These are phyloP conservation scores for Tranzscheliella williamsii DNA, from an alignment of 1,284 basidiomycete species.

Conservation along the genomic window DNA sequence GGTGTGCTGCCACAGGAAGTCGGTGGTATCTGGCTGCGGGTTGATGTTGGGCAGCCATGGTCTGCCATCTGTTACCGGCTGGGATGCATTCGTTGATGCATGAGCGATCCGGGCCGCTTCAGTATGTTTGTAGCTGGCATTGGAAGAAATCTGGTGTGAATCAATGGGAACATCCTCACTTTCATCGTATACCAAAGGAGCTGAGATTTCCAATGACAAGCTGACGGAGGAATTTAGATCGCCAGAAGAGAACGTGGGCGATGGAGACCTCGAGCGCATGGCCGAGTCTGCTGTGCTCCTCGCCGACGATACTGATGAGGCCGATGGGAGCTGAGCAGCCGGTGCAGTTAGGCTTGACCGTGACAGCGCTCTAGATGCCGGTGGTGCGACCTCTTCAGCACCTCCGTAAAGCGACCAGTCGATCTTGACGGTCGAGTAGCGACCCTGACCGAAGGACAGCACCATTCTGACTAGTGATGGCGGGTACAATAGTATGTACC, in stretches of 20 bases:
- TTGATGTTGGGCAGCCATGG: slow-evolving; percentile 57
- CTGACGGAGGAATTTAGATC: slow-evolving; percentile 8
- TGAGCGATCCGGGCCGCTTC: no score
- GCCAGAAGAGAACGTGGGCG: slow-evolving; percentile 11
- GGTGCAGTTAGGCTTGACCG: neutral
- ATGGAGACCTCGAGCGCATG: slow-evolving; percentile 9
- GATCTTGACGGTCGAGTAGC: slow-evolving; percentile 46
- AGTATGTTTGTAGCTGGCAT: neutral
- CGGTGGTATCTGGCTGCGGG: slow-evolving; percentile 45
- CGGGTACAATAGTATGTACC: no score
- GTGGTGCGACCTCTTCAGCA: slow-evolving; percentile 35
- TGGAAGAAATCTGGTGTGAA: neutral
- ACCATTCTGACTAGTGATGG: no score
- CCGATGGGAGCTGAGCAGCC: neutral
- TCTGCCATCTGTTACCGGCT: slow-evolving; percentile 9
- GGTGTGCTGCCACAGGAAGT: slow-evolving; percentile 85
- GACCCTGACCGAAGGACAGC: no score
- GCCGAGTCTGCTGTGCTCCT: neutral
- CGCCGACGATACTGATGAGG: neutral
- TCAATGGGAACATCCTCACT: slow-evolving; percentile 7
- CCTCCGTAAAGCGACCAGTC: slow-evolving; percentile 61
- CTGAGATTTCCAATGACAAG: no score
- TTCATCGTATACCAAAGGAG: no score
- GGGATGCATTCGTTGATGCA: neutral
- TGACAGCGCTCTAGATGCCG: slow-evolving; percentile 1